Conservation (phyloP, 192 early-diverging fungal species). For the Backusella macrospora region DNA sequence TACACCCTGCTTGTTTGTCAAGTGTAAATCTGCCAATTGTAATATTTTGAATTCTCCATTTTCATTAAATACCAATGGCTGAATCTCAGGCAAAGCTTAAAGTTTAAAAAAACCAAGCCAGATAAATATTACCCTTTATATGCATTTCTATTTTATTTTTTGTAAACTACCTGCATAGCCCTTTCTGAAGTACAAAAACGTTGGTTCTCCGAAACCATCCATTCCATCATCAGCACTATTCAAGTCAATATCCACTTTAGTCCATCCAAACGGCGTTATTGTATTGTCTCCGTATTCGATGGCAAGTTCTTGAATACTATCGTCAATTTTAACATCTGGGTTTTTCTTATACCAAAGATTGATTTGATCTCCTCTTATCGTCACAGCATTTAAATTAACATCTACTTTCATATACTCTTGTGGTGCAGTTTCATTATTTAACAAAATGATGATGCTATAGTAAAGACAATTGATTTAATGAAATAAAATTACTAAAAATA, state of each 20-base stretch:
- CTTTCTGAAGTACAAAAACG: conserved; percentile 16
- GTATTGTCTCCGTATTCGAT: conserved; percentile 19
- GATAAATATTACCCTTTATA: not conserved
- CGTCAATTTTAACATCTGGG: not conserved
- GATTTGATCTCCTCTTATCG: conserved; percentile 23
- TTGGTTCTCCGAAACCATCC: conserved; percentile 14
- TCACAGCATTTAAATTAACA: conserved; percentile 24
- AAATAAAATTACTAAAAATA: no score
- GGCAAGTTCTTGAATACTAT: conserved; percentile 20
- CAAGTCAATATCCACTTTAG: conserved; percentile 22
- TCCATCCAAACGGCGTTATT: conserved; percentile 15
- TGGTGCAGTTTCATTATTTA: conserved; percentile 26
- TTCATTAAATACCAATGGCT: conserved; percentile 35
- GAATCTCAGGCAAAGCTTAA: conserved; percentile 18
- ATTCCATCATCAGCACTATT: conserved; percentile 8
- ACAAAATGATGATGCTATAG: conserved; percentile 19
- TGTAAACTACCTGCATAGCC: not conserved
- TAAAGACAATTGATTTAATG: not conserved
- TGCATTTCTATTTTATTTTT: no score
- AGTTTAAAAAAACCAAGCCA: not conserved
- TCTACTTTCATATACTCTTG: conserved; percentile 24
- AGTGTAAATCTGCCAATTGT: conserved; percentile 48
- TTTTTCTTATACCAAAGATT: conserved; percentile 23
- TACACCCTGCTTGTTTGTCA: conserved; percentile 41
- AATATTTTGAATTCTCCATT: conserved; percentile 51